A percentile compares a stretch with the other conserved stretches of the same genome.
Evolutionary conservation across 2,329 filamentous ascomycete genomes (phyloP).

Genomic region (Alternaria arborescens): DNA sequence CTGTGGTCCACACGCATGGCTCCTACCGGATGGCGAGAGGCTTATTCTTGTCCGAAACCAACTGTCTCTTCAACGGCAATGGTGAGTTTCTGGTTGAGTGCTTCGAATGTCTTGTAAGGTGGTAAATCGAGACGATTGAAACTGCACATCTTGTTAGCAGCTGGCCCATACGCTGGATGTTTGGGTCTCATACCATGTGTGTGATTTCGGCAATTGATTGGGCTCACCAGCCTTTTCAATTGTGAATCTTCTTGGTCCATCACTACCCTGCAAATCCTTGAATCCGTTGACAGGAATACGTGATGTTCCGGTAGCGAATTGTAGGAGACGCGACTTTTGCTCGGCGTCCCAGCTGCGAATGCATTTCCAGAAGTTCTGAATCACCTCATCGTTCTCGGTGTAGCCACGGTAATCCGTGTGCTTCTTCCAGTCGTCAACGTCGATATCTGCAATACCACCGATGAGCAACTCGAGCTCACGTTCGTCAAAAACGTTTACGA

Average conservation of each 20-base stretch:
- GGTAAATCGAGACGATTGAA: slow-evolving; percentile 98
- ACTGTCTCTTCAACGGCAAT: slow-evolving; percentile 99
- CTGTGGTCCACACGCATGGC: not conserved
- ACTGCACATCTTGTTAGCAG: slow-evolving; percentile 58
- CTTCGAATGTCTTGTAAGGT: slow-evolving; percentile 88
- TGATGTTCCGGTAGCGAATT: slow-evolving; percentile 97
- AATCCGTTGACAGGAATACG: slow-evolving; percentile 99
- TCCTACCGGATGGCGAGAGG: not conserved
- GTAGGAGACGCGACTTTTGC: slow-evolving; percentile 93
- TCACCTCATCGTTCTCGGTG: slow-evolving; percentile 96
- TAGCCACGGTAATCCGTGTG: slow-evolving; percentile 99
- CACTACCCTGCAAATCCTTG: slow-evolving; percentile 97
- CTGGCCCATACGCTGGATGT: not conserved
- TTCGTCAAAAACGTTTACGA: slow-evolving; percentile 99
- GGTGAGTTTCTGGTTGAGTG: slow-evolving; percentile 86
- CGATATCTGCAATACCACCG: slow-evolving; percentile 99
- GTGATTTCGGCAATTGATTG: slow-evolving; percentile 90
- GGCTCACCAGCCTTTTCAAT: slow-evolving; percentile 97
- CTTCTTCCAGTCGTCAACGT: slow-evolving; percentile 99
- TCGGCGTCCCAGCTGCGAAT: slow-evolving; percentile 97
- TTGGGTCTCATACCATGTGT: slow-evolving; percentile 81
- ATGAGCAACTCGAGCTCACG: slow-evolving; percentile 95
- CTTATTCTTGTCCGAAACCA: slow-evolving; percentile 94
- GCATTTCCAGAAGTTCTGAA: slow-evolving; percentile 98
- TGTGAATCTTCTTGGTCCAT: slow-evolving; percentile 93